Percentiles rank a stretch among this genome's conserved stretches.
Evolutionary conservation across 2,329 filamentous ascomycete species (phyloP).

Genomic region (Tolypocladium album): DNA sequence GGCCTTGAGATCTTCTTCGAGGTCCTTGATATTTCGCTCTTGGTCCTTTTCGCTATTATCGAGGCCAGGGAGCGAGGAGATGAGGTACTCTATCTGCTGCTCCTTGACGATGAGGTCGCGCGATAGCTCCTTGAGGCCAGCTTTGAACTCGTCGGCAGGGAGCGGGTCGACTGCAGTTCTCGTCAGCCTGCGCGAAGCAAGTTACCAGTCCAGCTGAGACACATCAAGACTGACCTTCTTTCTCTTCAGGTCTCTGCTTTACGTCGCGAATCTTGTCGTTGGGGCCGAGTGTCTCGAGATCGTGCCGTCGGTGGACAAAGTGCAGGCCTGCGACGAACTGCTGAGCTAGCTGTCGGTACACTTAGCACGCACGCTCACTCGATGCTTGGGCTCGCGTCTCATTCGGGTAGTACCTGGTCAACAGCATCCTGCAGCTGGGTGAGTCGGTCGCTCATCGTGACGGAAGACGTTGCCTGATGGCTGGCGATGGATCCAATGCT

Average conservation of each 20-base stretch:
- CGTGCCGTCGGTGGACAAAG: conserved; percentile 58
- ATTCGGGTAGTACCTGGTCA: conserved; percentile 51
- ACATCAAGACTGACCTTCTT: conserved; percentile 31
- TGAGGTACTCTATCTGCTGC: conserved; percentile 71
- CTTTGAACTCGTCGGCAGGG: conserved; percentile 52
- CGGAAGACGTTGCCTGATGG: neutral
- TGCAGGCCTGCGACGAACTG: conserved; percentile 59
- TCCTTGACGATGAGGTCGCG: conserved; percentile 69
- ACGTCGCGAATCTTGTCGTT: conserved; percentile 49
- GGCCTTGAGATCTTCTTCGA: conserved; percentile 54
- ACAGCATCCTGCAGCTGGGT: conserved; percentile 80
- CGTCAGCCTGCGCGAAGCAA: neutral
- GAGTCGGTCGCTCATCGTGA: conserved; percentile 59
- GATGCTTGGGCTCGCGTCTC: neutral
- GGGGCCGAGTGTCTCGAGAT: conserved; percentile 47
- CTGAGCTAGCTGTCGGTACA: conserved; percentile 43
- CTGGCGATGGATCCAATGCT: neutral
- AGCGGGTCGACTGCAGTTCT: conserved; percentile 44
- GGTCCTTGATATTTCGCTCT: conserved; percentile 51
- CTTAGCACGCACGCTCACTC: neutral
- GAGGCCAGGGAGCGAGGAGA: conserved; percentile 64
- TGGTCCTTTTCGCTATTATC: conserved; percentile 72
- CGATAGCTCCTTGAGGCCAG: conserved; percentile 61
- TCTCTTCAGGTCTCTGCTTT: conserved; percentile 40
- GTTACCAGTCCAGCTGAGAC: neutral